Evolutionary conservation across 768 basidiomycete species (phyloP).

Genomic region (Mycena alexandri): DNA sequence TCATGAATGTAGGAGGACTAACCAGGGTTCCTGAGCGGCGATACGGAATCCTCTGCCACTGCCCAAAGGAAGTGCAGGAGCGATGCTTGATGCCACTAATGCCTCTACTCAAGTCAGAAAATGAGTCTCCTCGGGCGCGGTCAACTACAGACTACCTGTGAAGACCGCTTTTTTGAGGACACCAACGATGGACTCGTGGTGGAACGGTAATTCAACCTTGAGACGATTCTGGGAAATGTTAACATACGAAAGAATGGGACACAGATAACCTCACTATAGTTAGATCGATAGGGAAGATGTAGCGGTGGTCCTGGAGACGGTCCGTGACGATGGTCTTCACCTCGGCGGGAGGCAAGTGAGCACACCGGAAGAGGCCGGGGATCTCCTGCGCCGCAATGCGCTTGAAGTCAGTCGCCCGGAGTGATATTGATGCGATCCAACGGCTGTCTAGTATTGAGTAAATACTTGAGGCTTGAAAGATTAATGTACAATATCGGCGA

Average conservation of each 20-base stretch:
- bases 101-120: no score
- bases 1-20: no score
- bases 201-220: background rate
- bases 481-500: constrained; percentile 8
- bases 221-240: no score
- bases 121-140: no score
- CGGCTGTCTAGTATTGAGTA: background rate
- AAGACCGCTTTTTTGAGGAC: constrained; percentile 8
- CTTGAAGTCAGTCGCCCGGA: constrained; percentile 17
- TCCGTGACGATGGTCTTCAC: constrained; percentile 13
- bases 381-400: background rate
- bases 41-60: no score
- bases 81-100: no score
- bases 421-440: constrained; percentile 23
- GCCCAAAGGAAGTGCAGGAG: no score
- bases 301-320: constrained; percentile 25
- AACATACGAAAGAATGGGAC: no score
- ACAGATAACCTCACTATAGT: background rate
- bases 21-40: no score
- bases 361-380: background rate
- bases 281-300: constrained; percentile 12
- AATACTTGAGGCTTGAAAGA: background rate
- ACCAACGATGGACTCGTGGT: background rate
- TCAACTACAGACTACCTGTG: no score
- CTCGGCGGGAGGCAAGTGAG: background rate